Percentiles rank a stretch among this genome's conserved stretches.
Evolutionary conservation across 2,329 filamentous ascomycete genomes (phyloP).

Genomic region (Talaromyces albobiverticillius): DNA sequence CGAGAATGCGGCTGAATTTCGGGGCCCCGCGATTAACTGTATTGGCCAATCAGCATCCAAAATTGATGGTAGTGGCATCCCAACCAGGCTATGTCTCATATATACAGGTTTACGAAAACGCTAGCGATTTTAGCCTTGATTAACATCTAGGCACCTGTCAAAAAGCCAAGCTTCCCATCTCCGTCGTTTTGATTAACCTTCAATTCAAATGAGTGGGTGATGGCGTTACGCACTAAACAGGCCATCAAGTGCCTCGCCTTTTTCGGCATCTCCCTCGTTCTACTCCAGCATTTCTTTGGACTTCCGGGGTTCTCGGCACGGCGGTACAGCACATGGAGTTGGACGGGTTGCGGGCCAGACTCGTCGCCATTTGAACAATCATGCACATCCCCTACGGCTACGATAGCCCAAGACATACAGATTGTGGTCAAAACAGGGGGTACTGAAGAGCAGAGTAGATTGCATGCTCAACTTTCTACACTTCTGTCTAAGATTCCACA

Average conservation of each 20-base stretch:
- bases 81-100: too few species aligned
- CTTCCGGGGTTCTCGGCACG: background rate
- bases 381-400: background rate
- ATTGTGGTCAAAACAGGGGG: slow-evolving; percentile 6
- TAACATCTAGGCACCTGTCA: too few species aligned
- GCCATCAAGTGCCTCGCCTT: background rate
- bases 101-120: too few species aligned
- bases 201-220: too few species aligned
- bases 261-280: background rate
- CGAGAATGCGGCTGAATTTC: too few species aligned
- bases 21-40: too few species aligned
- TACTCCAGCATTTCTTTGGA: background rate
- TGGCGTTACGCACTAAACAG: background rate
- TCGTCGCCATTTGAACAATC: slow-evolving; percentile 3
- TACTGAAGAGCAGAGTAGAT: slow-evolving; percentile 2
- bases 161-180: too few species aligned
- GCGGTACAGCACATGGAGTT: slow-evolving; percentile 1
- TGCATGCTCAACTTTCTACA: slow-evolving; percentile 1
- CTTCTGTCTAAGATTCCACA: slow-evolving; percentile 1
- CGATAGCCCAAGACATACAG: background rate
- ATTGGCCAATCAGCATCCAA: too few species aligned
- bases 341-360: background rate
- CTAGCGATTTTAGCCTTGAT: too few species aligned
- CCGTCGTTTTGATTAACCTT: too few species aligned
- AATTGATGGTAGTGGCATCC: too few species aligned